Conservation (phyloP, 225 moss, liverwort and hornwort genomes). For the Marchantia polymorpha region DNA sequence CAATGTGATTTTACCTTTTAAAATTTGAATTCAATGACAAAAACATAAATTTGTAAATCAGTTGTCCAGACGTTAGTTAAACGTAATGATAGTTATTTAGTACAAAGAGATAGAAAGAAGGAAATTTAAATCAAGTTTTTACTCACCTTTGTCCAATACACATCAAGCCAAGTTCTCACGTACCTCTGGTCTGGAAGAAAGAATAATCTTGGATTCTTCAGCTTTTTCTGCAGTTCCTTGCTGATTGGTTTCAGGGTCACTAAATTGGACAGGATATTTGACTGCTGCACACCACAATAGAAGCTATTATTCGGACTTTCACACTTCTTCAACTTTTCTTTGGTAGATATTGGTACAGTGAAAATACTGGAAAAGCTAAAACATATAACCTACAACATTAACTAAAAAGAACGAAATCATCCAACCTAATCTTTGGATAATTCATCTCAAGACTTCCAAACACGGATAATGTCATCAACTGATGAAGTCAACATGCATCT, state of each 20-base stretch:
- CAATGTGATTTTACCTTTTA: neutral
- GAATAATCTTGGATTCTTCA: too few species aligned
- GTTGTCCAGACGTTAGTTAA: neutral
- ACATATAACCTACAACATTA: neutral
- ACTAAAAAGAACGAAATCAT: too few species aligned
- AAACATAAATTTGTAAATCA: too few species aligned
- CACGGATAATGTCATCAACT: too few species aligned
- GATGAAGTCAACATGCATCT: too few species aligned
- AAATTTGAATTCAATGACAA: too few species aligned
- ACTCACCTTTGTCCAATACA: too few species aligned
- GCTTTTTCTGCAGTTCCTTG: neutral
- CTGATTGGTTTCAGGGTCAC: conserved; percentile 29
- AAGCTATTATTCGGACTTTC: neutral
- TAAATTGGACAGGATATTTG: conserved; percentile 37
- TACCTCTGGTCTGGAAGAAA: too few species aligned
- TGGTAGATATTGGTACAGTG: neutral
- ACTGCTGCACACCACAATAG: conserved; percentile 29
- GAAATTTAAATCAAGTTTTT: neutral
- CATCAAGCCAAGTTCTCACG: too few species aligned
- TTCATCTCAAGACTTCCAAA: too few species aligned
- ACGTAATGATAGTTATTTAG: neutral
- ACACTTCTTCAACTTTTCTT: neutral
- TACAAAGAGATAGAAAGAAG: neutral
- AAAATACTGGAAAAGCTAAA: neutral
- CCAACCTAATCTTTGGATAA: too few species aligned